Percentiles rank a stretch among this genome's conserved stretches.
phyloP scores from a whole-genome alignment of 1,139 yeast species.

The Taphrina wiesneri region DNA sequence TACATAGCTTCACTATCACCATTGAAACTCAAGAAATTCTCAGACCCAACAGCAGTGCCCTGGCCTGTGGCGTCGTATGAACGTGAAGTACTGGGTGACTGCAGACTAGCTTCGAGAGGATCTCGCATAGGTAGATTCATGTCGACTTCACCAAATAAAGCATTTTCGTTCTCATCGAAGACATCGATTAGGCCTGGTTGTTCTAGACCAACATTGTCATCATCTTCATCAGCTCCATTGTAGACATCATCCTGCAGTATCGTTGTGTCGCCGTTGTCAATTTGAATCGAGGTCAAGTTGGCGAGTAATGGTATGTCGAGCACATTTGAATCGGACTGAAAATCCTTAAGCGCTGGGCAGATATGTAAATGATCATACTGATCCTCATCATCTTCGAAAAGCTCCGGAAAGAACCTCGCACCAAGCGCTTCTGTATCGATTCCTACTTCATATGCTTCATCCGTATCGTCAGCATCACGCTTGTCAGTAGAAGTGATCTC shows the following conservation, averaged over 20 bases:
- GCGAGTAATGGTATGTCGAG: slow-evolving; percentile 33
- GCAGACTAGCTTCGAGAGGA: neutral
- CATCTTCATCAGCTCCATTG: slow-evolving; percentile 41
- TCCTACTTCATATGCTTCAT: slow-evolving; percentile 26
- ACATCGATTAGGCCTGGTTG: slow-evolving; percentile 39
- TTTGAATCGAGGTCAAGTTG: slow-evolving; percentile 1
- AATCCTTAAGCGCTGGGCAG: slow-evolving; percentile 35
- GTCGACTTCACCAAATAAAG: slow-evolving; percentile 40
- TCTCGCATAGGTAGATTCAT: neutral
- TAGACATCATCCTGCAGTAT: slow-evolving; percentile 40
- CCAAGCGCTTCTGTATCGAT: slow-evolving; percentile 32
- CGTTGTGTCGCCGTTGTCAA: slow-evolving; percentile 38
- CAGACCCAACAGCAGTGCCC: slow-evolving; percentile 1
- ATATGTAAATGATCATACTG: slow-evolving; percentile 29
- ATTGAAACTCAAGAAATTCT: slow-evolving; percentile 42
- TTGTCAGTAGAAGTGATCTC: slow-evolving; percentile 34
- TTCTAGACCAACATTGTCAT: slow-evolving; percentile 38
- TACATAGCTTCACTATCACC: slow-evolving; percentile 67
- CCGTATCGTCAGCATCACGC: neutral
- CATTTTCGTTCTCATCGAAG: slow-evolving; percentile 37
- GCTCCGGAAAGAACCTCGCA: slow-evolving; percentile 30
- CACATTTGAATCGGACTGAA: slow-evolving; percentile 29
- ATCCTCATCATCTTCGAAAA: slow-evolving; percentile 12
- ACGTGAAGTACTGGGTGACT: neutral
- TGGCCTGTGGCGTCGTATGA: neutral